These are phyloP conservation scores for Sonneratia alba DNA, from an alignment of 345 rosid species.

Conservation along the genomic window DNA sequence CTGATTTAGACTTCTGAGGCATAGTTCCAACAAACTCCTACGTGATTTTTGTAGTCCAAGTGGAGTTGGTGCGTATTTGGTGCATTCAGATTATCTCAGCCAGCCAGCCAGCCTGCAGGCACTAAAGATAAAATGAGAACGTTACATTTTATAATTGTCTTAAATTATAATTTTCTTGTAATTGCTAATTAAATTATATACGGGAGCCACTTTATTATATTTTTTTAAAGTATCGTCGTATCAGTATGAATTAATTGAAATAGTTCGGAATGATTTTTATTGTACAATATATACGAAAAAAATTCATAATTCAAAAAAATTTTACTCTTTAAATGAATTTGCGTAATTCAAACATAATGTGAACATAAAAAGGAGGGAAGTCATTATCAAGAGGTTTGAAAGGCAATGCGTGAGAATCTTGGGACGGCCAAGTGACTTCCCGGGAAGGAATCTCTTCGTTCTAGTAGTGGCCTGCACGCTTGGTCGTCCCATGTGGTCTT, in stretches of 20 bases:
- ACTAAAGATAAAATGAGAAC: neutral
- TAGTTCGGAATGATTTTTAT: no score
- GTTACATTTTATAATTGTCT: neutral
- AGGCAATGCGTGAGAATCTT: constrained; percentile 25
- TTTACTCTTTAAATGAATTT: no score
- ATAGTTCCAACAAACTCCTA: neutral
- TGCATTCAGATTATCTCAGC: constrained; percentile 3
- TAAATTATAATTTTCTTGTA: neutral
- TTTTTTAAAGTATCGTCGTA: no score
- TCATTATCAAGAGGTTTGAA: constrained; percentile 17
- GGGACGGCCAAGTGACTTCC: constrained; percentile 35
- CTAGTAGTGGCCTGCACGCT: constrained; percentile 29
- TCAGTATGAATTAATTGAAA: no score
- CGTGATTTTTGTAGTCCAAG: neutral
- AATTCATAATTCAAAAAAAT: neutral
- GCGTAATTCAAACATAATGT: no score
- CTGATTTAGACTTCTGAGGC: neutral
- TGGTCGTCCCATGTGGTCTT: constrained; percentile 13
- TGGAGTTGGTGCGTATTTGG: constrained; percentile 8
- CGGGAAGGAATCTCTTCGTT: constrained; percentile 20
- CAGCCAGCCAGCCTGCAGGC: neutral
- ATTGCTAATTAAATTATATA: neutral
- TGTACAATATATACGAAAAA: no score
- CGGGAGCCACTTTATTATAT: no score
- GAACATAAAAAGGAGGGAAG: constrained; percentile 1